Evolutionary conservation across 1,284 basidiomycete species (phyloP).

Genomic region (Cutaneotrichosporon spelunceum): DNA sequence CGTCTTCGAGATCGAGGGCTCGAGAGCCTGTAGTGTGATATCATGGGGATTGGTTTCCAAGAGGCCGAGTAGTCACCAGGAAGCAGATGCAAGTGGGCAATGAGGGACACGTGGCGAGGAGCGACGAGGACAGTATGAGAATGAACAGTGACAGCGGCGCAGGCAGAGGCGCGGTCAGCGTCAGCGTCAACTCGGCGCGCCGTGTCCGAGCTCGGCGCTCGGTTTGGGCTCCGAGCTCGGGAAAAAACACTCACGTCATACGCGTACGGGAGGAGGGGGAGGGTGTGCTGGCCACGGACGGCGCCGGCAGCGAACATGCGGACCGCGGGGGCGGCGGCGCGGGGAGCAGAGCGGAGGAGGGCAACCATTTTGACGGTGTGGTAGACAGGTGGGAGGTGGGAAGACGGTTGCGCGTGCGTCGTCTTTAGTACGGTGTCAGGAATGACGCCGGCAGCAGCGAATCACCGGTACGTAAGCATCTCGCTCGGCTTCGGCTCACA

Average conservation of each 20-base stretch:
- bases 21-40: constrained; percentile 51
- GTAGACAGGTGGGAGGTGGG: neutral
- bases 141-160: neutral
- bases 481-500: neutral
- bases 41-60: neutral
- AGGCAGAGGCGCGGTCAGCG: constrained; percentile 1
- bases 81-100: neutral
- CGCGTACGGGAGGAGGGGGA: constrained; percentile 83
- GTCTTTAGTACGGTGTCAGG: neutral
- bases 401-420: neutral
- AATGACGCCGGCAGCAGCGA: neutral
- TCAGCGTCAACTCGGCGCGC: neutral
- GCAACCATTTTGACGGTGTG: constrained; percentile 16
- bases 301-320: constrained; percentile 22
- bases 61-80: constrained; percentile 1
- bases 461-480: neutral
- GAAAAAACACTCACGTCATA: constrained; percentile 66
- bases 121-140: neutral
- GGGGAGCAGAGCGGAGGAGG: constrained; percentile 22
- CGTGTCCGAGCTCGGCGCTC: neutral
- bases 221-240: neutral
- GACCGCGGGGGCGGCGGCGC: constrained; percentile 12
- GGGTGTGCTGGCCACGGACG: constrained; percentile 55
- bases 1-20: constrained; percentile 61
- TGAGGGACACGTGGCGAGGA: neutral